Percentiles rank a stretch among this genome's conserved stretches.
Evolutionary conservation across 805 yeast genomes (phyloP).

Genomic region (Pichia occidentalis): DNA sequence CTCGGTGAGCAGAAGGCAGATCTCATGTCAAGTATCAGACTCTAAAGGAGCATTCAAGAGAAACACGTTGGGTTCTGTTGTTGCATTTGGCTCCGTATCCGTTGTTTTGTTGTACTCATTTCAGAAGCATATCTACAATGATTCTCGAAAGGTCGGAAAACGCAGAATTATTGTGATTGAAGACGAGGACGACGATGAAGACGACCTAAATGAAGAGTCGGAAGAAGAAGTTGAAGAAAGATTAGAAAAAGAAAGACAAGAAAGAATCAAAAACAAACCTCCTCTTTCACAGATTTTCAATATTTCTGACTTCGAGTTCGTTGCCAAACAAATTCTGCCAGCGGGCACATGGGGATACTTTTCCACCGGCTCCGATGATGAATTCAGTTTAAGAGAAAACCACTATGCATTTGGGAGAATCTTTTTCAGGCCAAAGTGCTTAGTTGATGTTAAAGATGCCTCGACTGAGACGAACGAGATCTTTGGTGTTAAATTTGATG

Average conservation of each 20-base stretch:
- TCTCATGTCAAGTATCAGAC: no score
- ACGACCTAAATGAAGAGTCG: constrained; percentile 21
- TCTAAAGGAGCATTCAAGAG: no score
- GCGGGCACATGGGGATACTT: constrained; percentile 84
- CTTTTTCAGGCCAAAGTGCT: constrained; percentile 75
- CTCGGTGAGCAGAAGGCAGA: no score
- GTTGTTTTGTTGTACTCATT: constrained; percentile 3
- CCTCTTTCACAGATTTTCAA: constrained; percentile 63
- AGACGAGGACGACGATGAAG: constrained; percentile 25
- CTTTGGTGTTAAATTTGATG: constrained; percentile 56
- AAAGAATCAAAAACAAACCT: constrained; percentile 45
- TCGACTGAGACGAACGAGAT: constrained; percentile 54
- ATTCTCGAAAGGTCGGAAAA: constrained; percentile 7
- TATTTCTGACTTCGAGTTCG: constrained; percentile 76
- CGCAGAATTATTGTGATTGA: constrained; percentile 18
- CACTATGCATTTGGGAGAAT: constrained; percentile 81
- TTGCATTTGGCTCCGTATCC: no score
- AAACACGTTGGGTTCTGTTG: no score
- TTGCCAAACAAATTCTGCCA: constrained; percentile 71
- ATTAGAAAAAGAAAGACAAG: constrained; percentile 36
- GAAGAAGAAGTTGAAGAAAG: constrained; percentile 26
- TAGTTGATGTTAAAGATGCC: constrained; percentile 65
- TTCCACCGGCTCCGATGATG: constrained; percentile 88
- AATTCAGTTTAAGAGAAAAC: constrained; percentile 42
- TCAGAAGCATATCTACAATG: constrained; percentile 6